Conservation (phyloP, 768 basidiomycete genomes). For the Panellus pusillus region DNA sequence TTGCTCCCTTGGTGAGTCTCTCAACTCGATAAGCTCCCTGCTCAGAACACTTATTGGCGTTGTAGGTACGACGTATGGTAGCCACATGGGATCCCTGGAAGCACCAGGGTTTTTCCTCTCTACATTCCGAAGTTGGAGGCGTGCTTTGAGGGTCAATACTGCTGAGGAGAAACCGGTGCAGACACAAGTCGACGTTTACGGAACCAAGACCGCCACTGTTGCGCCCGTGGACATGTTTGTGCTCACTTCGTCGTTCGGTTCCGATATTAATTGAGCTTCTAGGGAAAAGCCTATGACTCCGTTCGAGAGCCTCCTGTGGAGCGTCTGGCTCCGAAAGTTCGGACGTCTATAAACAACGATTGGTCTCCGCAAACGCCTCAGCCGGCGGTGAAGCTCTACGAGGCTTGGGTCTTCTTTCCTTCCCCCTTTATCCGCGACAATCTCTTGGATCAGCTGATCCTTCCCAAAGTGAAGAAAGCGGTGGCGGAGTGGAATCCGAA, state of each 20-base stretch:
- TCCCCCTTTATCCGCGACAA: slow-evolving; percentile 94
- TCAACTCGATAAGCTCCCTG: background rate
- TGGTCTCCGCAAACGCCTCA: slow-evolving; percentile 78
- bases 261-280: slow-evolving; percentile 1
- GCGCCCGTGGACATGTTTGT: slow-evolving; percentile 40
- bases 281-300: slow-evolving; percentile 84
- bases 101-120: slow-evolving; percentile 66
- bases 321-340: slow-evolving; percentile 95
- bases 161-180: slow-evolving; percentile 42
- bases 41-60: background rate
- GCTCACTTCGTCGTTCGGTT: background rate
- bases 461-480: slow-evolving; percentile 88
- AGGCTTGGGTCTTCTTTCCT: slow-evolving; percentile 84
- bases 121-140: slow-evolving; percentile 70
- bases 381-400: slow-evolving; percentile 80
- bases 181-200: slow-evolving; percentile 58
- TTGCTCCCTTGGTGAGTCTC: slow-evolving; percentile 68
- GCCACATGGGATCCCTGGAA: slow-evolving; percentile 81
- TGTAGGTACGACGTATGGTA: slow-evolving; percentile 67
- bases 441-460: slow-evolving; percentile 90
- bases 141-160: slow-evolving; percentile 59
- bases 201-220: slow-evolving; percentile 37
- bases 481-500: slow-evolving; percentile 82
- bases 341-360: slow-evolving; percentile 91
- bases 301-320: slow-evolving; percentile 94